A percentile compares a stretch with the other conserved stretches of the same genome.
Conservation (phyloP, 2,329 filamentous ascomycete genomes). For the Myrmaecium sp. region DNA sequence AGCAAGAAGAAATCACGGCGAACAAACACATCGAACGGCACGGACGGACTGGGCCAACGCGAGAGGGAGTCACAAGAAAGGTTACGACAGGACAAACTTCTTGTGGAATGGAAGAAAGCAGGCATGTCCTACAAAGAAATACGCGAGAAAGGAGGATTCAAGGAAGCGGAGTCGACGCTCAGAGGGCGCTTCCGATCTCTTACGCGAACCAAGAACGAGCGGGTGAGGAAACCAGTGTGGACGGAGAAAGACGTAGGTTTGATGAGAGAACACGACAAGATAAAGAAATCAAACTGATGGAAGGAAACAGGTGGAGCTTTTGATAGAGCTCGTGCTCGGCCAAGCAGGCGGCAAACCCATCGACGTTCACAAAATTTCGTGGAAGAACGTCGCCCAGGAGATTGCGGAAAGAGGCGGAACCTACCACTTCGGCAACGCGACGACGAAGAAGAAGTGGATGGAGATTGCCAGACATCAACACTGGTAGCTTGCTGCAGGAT, state of each 20-base stretch:
- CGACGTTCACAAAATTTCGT: conserved; percentile 29
- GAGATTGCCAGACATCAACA: too few species aligned
- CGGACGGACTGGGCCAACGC: too few species aligned
- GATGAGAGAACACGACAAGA: conserved; percentile 1
- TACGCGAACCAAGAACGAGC: conserved; percentile 43
- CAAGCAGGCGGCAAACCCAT: too few species aligned
- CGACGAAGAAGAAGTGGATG: conserved; percentile 45
- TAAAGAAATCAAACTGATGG: neutral
- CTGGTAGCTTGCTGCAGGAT: too few species aligned
- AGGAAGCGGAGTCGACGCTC: conserved; percentile 54
- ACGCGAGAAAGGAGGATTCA: conserved; percentile 34
- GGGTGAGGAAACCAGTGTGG: conserved; percentile 53
- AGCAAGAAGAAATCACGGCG: too few species aligned
- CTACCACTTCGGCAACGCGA: conserved; percentile 43
- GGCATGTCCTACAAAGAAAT: conserved; percentile 53
- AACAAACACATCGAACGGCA: too few species aligned
- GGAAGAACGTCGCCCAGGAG: conserved; percentile 40
- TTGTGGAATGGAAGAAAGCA: conserved; percentile 36
- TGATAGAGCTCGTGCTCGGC: too few species aligned
- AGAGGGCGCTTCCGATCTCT: conserved; percentile 49
- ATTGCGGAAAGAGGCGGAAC: conserved; percentile 35
- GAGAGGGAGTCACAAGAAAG: neutral
- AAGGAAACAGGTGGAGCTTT: too few species aligned
- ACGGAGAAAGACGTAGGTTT: conserved; percentile 42
- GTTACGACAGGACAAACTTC: conserved; percentile 17